phyloP scores from a whole-genome alignment of 306 rosid genomes.

The Alnus glutinosa region DNA sequence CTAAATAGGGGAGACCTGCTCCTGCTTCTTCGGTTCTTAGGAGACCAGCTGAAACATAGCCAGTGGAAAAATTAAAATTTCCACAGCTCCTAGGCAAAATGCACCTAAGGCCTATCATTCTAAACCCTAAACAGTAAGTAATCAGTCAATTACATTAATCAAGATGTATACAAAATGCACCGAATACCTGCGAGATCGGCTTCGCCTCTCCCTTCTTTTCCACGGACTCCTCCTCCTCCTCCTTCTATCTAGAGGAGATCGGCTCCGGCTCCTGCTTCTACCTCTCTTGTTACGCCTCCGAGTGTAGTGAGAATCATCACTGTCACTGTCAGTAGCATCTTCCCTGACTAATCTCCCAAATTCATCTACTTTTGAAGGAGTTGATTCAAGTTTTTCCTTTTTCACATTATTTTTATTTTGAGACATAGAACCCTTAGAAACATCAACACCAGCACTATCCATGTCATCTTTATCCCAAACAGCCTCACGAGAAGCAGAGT shows the following conservation, averaged over 20 bases:
- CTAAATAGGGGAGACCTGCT: conserved; percentile 78
- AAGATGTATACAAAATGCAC: conserved; percentile 18
- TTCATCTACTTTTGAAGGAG: conserved; percentile 66
- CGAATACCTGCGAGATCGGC: conserved; percentile 81
- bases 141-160: conserved; percentile 18
- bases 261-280: conserved; percentile 68
- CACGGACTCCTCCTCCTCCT: conserved; percentile 65
- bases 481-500: conserved; percentile 37
- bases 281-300: conserved; percentile 51
- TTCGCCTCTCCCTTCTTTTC: conserved; percentile 76
- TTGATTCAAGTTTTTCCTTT: conserved; percentile 39
- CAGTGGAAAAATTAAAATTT: conserved; percentile 30
- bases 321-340: conserved; percentile 67
- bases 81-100: conserved; percentile 8
- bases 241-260: conserved; percentile 64
- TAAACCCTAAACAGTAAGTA: conserved; percentile 16
- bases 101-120: conserved; percentile 20
- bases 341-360: conserved; percentile 82
- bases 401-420: conserved; percentile 45
- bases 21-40: conserved; percentile 73
- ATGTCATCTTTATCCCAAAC: conserved; percentile 36
- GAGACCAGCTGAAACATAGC: conserved; percentile 68
- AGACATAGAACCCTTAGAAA: conserved; percentile 32
- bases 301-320: conserved; percentile 55
- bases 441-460: conserved; percentile 35